These are phyloP conservation scores for Globisporangium megalacanthum DNA, from an alignment of 352 stramenopile species.

Conservation along the genomic window DNA sequence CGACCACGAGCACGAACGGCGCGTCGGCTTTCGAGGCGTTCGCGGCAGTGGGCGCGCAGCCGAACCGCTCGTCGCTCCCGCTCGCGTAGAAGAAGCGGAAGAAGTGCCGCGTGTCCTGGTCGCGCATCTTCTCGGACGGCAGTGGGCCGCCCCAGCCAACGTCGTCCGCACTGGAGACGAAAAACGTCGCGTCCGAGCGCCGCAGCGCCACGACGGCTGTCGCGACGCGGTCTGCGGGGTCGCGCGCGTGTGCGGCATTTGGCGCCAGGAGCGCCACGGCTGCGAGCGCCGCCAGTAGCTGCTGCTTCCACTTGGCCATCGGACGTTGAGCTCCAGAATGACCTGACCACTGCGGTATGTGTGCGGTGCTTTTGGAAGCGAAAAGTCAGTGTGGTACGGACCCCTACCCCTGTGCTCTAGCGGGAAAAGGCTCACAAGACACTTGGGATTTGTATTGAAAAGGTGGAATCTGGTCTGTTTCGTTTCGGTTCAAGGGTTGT, in stretches of 20 bases:
- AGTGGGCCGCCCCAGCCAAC: constrained; percentile 48
- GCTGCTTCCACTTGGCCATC: too few species aligned
- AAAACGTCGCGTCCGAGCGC: constrained; percentile 43
- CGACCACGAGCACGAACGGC: constrained; percentile 64
- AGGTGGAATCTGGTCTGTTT: too few species aligned
- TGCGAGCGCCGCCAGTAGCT: neutral
- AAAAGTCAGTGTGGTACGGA: neutral
- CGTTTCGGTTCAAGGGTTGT: too few species aligned
- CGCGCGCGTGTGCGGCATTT: constrained; percentile 10
- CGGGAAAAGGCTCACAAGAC: too few species aligned
- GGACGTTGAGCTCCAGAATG: too few species aligned
- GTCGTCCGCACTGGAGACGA: constrained; percentile 45
- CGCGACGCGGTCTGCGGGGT: constrained; percentile 24
- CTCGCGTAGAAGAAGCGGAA: constrained; percentile 49
- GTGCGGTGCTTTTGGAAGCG: neutral
- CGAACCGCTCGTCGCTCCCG: constrained; percentile 37
- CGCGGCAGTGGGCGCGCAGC: constrained; percentile 36
- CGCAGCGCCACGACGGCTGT: constrained; percentile 58
- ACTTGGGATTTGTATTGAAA: too few species aligned
- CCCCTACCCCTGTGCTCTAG: neutral
- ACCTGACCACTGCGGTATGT: too few species aligned
- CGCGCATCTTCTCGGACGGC: constrained; percentile 38
- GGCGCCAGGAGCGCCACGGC: neutral
- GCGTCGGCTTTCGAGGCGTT: constrained; percentile 20
- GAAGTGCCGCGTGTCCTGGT: constrained; percentile 35